A percentile compares a stretch with the other conserved stretches of the same genome.
phyloP scores from a whole-genome alignment of 106 monocot genomes.

The Platanthera zijinensis region DNA sequence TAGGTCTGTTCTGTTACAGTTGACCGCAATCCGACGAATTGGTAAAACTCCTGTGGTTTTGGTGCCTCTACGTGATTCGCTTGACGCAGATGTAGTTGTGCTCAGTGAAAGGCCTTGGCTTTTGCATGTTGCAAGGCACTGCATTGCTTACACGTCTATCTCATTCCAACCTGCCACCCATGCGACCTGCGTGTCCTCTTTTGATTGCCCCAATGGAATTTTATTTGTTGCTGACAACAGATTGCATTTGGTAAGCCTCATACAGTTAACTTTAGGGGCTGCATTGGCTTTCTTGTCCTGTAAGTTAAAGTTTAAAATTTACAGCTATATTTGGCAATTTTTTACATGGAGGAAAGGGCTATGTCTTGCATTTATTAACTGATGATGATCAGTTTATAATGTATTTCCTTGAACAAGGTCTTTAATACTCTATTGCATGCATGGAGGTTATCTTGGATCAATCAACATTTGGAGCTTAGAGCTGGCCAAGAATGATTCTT shows the following conservation, averaged over 20 bases:
- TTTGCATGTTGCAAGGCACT: slow-evolving; percentile 65
- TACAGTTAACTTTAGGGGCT: neutral
- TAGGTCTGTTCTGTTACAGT: slow-evolving; percentile 34
- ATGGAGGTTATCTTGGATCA: neutral
- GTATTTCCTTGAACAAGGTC: neutral
- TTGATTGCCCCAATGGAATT: slow-evolving; percentile 74
- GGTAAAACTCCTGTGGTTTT: slow-evolving; percentile 81
- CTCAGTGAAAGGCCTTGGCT: slow-evolving; percentile 93
- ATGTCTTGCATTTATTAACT: neutral
- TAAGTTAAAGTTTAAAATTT: neutral
- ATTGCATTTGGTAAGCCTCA: slow-evolving; percentile 71
- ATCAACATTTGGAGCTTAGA: too few species aligned
- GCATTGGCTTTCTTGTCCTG: neutral
- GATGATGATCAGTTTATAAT: neutral
- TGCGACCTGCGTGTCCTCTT: slow-evolving; percentile 65
- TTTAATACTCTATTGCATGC: neutral
- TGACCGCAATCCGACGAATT: slow-evolving; percentile 75
- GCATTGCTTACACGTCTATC: slow-evolving; percentile 80
- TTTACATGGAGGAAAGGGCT: neutral
- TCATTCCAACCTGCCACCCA: slow-evolving; percentile 91
- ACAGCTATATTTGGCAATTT: neutral
- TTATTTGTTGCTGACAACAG: slow-evolving; percentile 82
- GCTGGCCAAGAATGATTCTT: too few species aligned
- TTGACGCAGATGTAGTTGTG: slow-evolving; percentile 76
- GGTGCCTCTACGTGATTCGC: slow-evolving; percentile 63